A percentile compares a stretch with the other conserved stretches of the same genome.
Evolutionary conservation across 108 stramenopile genomes (phyloP).

Genomic region (Skeletonema tropicum): DNA sequence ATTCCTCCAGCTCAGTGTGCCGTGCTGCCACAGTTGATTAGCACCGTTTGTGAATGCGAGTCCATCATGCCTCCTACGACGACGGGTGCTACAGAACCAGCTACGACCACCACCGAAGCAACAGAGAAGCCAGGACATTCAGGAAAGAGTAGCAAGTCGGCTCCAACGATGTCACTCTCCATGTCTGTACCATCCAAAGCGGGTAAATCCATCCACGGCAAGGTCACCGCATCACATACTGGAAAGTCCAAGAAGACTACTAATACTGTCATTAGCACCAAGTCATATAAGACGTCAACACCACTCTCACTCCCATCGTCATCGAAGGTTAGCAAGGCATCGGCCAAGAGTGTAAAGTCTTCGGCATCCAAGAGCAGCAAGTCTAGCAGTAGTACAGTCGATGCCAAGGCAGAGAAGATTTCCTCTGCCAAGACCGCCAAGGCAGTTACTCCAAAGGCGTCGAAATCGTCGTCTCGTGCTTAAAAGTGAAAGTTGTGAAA

Average conservation of each 20-base stretch:
- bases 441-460: no score
- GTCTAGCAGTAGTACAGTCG: not conserved
- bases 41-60: not conserved
- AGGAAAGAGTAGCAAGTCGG: not conserved
- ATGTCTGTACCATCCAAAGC: not conserved
- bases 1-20: not conserved
- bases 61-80: not conserved
- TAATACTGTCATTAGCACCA: not conserved
- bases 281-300: no score
- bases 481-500: no score
- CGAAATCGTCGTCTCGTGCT: no score
- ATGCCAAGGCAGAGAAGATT: not conserved
- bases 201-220: not conserved
- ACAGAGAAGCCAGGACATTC: no score
- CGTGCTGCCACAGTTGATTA: not conserved
- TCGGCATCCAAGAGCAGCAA: not conserved
- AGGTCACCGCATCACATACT: not conserved
- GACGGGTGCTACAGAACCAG: not conserved
- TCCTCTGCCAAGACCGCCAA: not conserved
- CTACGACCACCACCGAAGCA: not conserved
- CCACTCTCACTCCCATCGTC: no score
- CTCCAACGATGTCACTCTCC: not conserved
- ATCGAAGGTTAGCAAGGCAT: not conserved
- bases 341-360: not conserved
- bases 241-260: not conserved